Evolutionary conservation across 2,329 filamentous ascomycete genomes (phyloP).

Genomic region (Leptographium procerum): DNA sequence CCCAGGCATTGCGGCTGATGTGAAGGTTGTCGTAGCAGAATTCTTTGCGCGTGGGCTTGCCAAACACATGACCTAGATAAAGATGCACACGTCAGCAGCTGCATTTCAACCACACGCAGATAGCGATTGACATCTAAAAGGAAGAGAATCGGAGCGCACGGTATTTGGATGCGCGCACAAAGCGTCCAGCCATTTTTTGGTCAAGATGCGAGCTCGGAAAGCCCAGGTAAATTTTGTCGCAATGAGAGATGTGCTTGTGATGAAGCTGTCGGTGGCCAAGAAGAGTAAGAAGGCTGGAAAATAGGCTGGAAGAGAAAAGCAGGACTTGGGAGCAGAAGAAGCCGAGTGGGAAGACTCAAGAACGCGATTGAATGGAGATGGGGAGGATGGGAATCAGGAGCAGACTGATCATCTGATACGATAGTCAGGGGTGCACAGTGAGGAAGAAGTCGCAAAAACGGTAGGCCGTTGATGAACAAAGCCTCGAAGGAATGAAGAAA

Average conservation of each 20-base stretch:
- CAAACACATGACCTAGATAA: slow-evolving; percentile 84
- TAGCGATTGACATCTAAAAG: background rate
- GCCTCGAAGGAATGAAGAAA: background rate
- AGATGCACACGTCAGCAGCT: background rate
- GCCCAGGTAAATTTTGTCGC: background rate
- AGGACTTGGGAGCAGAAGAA: background rate
- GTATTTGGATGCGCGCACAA: slow-evolving; percentile 59
- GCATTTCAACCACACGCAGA: background rate
- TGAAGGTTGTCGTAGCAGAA: slow-evolving; percentile 97
- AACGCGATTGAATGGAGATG: background rate
- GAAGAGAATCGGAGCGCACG: slow-evolving; percentile 32
- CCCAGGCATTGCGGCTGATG: slow-evolving; percentile 97
- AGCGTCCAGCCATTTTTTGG: slow-evolving; percentile 49
- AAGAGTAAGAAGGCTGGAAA: background rate
- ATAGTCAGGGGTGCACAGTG: background rate
- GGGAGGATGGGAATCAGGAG: background rate
- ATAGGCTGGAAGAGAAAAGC: background rate
- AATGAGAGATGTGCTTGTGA: background rate
- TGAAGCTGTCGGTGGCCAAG: background rate
- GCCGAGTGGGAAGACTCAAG: background rate
- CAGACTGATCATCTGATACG: background rate
- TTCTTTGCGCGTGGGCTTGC: slow-evolving; percentile 89
- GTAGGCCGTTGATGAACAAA: background rate
- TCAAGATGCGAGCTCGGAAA: background rate
- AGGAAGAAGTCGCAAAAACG: background rate